phyloP scores from a whole-genome alignment of 345 rosid species.

The Fremontodendron californicum region DNA sequence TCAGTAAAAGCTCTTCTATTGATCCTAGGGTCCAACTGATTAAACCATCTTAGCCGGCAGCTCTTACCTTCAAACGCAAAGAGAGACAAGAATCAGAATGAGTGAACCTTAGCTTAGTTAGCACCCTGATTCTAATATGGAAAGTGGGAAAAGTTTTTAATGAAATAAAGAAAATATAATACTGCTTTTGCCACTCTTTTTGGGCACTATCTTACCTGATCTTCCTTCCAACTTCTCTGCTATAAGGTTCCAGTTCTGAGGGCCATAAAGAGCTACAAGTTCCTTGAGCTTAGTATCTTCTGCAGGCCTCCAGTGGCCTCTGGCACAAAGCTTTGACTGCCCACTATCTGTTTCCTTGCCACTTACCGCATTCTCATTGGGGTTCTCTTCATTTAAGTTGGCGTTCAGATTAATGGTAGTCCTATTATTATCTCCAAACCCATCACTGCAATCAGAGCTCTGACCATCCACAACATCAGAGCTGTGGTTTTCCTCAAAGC shows the following conservation, averaged over 20 bases:
- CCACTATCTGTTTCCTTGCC: slow-evolving; percentile 51
- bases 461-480: slow-evolving; percentile 17
- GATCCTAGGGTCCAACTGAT: slow-evolving; percentile 94
- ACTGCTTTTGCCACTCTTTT: neutral
- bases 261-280: slow-evolving; percentile 88
- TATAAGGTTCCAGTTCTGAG: slow-evolving; percentile 98
- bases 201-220: slow-evolving; percentile 56
- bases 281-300: slow-evolving; percentile 91
- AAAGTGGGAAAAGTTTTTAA: neutral
- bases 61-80: slow-evolving; percentile 61
- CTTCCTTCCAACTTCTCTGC: slow-evolving; percentile 91
- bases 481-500: slow-evolving; percentile 17
- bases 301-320: slow-evolving; percentile 98
- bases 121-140: neutral
- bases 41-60: slow-evolving; percentile 94
- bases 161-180: neutral
- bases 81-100: neutral
- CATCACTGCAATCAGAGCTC: slow-evolving; percentile 32
- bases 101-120: neutral
- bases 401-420: slow-evolving; percentile 23
- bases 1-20: slow-evolving; percentile 83
- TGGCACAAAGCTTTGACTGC: slow-evolving; percentile 74
- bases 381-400: slow-evolving; percentile 29
- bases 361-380: slow-evolving; percentile 18
- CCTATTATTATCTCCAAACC: slow-evolving; percentile 24